These are phyloP conservation scores for Paracoccidioides brasiliensis DNA, from an alignment of 2,329 filamentous ascomycete species.

Conservation along the genomic window DNA sequence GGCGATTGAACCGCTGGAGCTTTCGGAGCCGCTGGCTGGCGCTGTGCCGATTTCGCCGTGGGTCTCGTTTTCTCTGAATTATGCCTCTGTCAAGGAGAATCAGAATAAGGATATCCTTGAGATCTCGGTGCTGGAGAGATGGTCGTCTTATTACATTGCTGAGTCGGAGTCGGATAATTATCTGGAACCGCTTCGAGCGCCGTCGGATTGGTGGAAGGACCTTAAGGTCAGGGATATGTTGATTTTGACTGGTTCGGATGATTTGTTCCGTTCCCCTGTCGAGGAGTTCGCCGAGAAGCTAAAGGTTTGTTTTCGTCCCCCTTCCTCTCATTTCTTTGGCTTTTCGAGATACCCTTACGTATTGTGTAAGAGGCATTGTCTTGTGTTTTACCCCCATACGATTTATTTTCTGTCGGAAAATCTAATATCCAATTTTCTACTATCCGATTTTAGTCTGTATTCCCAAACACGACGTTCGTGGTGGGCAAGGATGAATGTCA, in stretches of 20 bases:
- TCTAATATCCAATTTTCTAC: not conserved
- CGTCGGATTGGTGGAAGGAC: conserved; percentile 41
- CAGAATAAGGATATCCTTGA: conserved; percentile 40
- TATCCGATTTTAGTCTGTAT: conserved; percentile 11
- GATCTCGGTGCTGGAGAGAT: conserved; percentile 28
- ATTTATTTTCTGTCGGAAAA: not conserved
- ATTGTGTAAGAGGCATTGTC: not conserved
- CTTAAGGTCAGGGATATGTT: conserved; percentile 38
- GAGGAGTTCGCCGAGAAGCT: conserved; percentile 37
- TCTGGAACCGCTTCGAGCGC: conserved; percentile 39
- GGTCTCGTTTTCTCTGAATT: conserved; percentile 38
- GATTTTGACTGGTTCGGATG: conserved; percentile 42
- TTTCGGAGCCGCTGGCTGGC: conserved; percentile 35
- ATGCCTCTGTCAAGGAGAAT: conserved; percentile 33
- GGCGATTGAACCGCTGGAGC: conserved; percentile 31
- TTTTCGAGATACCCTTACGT: not conserved
- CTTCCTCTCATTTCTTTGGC: not conserved
- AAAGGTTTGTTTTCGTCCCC: conserved; percentile 24
- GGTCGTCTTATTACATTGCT: conserved; percentile 38
- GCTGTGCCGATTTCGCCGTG: conserved; percentile 46
- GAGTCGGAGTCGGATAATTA: conserved; percentile 35
- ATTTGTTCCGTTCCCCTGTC: conserved; percentile 46
- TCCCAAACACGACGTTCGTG: conserved; percentile 23
- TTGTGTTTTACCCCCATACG: not conserved
- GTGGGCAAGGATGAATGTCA: conserved; percentile 29